Conservation (phyloP, 306 rosid species). For the Lathyrus aphaca region DNA sequence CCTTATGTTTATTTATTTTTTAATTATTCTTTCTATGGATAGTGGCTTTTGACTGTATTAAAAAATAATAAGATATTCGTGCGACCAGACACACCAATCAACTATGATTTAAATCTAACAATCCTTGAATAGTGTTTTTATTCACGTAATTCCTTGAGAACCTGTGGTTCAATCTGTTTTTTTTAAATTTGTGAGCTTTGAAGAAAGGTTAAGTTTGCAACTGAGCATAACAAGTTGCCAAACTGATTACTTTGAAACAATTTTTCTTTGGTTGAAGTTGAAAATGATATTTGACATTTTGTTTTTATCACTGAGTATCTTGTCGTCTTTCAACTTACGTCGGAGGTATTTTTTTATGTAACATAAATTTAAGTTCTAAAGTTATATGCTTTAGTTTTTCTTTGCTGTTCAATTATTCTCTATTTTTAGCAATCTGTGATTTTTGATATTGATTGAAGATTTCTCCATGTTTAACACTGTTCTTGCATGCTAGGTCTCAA, state of each 20-base stretch:
- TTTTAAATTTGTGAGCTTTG: slow-evolving; percentile 3
- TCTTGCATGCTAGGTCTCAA: slow-evolving; percentile 59
- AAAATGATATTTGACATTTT: background rate
- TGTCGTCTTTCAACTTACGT: slow-evolving; percentile 18
- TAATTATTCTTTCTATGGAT: slow-evolving; percentile 11
- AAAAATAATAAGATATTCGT: slow-evolving; percentile 16
- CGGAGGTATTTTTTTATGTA: slow-evolving; percentile 8
- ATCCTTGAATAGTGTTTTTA: slow-evolving; percentile 9
- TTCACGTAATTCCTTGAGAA: slow-evolving; percentile 24
- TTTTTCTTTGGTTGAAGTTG: slow-evolving; percentile 26
- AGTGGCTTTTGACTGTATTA: slow-evolving; percentile 21
- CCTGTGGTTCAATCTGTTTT: slow-evolving; percentile 10
- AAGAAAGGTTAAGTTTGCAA: slow-evolving; percentile 17
- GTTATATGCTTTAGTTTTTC: slow-evolving; percentile 18
- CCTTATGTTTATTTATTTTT: slow-evolving; percentile 25
- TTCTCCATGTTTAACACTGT: slow-evolving; percentile 43
- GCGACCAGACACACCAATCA: slow-evolving; percentile 21
- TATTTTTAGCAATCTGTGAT: slow-evolving; percentile 28
- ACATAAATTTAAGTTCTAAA: slow-evolving; percentile 6
- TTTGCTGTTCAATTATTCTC: slow-evolving; percentile 22
- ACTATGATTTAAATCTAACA: slow-evolving; percentile 19
- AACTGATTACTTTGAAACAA: slow-evolving; percentile 8
- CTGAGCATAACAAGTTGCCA: slow-evolving; percentile 12
- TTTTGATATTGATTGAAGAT: slow-evolving; percentile 31
- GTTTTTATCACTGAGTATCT: background rate